Percentiles rank a stretch among this genome's conserved stretches.
These are phyloP conservation scores for Coemansia sp. DNA, from an alignment of 192 early-diverging fungal genomes.

Conservation along the genomic window DNA sequence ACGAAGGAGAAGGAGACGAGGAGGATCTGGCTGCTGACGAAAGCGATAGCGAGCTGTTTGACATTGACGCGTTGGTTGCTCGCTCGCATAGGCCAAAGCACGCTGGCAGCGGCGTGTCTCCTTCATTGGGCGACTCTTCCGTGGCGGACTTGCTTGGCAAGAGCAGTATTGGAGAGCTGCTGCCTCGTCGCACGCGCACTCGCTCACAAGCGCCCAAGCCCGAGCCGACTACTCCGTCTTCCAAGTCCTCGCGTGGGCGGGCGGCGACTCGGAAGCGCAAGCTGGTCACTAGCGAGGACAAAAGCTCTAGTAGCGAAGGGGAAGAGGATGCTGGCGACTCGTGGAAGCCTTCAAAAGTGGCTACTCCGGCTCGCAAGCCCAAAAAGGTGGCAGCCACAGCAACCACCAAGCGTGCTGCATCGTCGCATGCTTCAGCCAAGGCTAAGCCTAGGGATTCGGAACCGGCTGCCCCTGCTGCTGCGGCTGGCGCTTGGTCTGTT, in stretches of 20 bases:
- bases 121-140: neutral
- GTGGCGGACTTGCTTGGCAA: neutral
- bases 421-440: neutral
- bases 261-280: neutral
- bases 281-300: neutral
- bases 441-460: neutral
- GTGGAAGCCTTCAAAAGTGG: neutral
- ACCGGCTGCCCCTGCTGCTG: neutral
- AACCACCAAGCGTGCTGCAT: neutral
- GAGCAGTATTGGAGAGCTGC: neutral
- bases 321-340: neutral
- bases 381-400: neutral
- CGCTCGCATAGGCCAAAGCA: neutral
- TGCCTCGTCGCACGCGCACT: conserved; percentile 6
- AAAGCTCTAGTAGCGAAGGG: neutral
- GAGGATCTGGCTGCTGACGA: neutral
- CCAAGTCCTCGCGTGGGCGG: neutral
- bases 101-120: neutral
- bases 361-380: neutral
- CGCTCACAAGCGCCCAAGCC: neutral
- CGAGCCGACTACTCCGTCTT: neutral
- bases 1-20: neutral
- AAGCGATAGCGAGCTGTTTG: conserved; percentile 15
- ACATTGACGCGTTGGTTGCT: conserved; percentile 12
- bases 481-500: neutral